Base-by-base conservation (phyloP, 306 rosid species). In the Vigna trinervia region DNA sequence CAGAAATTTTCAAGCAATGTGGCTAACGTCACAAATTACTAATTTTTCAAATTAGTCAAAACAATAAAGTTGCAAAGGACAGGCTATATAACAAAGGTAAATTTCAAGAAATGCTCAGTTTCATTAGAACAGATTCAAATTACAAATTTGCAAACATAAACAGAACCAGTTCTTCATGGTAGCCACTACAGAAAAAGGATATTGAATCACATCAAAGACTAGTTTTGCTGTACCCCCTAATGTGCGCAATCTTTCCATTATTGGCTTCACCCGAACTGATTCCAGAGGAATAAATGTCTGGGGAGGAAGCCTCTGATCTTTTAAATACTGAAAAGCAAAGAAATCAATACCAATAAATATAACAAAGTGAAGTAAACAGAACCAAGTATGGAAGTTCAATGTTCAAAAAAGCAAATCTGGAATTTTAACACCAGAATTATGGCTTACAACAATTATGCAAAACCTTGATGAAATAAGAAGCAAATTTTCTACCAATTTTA, bases 251-350 rank as follows among this genome's bases (percentile, higher is more conserved):
- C 98, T 88, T 86, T 96, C 99, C 88, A 88, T 84, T 69, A 96
- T 82, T 30, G 93, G 98, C 90, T 96, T 96, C 74, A 96, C 96
- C 30, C 99, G 97, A 84, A 93, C 73, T 62, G 97, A 91, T 83
- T 96, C 94, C 80, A 96, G 91, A 85, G 99, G 99, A 90, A 96
- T 96, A 86, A 96, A 96, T 70, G 99, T 96, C 87, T 91, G 98
- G 60, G 99, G 99, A 83, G 99, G 99, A 84, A 96, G 99, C 90
- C 98, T 92, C 74, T 93, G 99, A 78, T 96, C 99, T 92, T 96
- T 96, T 90, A 96, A 93, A 86, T 96, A 96, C 99, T 96, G 91
- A 79, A 85, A 45, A 79, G 59, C 78, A 78, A 71, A 75, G 51
- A 57, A 71, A 58, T 52, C 71, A 80, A 62, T 34, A 71, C 71